Conservation (phyloP, 1,284 basidiomycete genomes). For the Moesziomyces sp. region DNA sequence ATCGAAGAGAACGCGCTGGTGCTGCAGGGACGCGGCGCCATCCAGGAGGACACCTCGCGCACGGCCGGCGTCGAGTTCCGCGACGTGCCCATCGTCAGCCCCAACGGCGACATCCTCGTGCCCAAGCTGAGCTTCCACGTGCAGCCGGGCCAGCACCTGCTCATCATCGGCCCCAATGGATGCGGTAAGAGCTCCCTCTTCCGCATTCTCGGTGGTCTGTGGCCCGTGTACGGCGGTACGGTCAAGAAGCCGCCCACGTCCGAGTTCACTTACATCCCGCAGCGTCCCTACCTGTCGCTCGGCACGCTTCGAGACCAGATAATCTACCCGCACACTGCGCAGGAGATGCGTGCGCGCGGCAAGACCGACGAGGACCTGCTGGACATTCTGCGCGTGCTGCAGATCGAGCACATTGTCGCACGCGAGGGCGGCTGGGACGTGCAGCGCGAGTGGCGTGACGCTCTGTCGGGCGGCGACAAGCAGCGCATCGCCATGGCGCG, state of each 20-base stretch:
- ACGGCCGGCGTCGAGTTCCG: conserved; percentile 83
- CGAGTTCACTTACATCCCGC: conserved; percentile 94
- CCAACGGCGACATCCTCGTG: conserved; percentile 92
- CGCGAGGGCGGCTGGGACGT: conserved; percentile 96
- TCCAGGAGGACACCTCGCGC: conserved; percentile 67
- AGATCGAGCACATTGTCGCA: conserved; percentile 88
- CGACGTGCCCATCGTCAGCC: conserved; percentile 92
- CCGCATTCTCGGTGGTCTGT: conserved; percentile 93
- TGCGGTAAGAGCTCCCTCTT: conserved; percentile 74
- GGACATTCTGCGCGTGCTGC: conserved; percentile 79
- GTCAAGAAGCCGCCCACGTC: conserved; percentile 91
- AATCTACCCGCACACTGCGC: conserved; percentile 81
- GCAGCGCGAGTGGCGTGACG: conserved; percentile 89
- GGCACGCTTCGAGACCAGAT: conserved; percentile 93
- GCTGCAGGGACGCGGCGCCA: conserved; percentile 79
- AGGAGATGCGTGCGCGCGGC: conserved; percentile 64
- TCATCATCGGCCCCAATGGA: conserved; percentile 76
- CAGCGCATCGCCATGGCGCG: conserved; percentile 93
- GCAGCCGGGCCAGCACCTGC: conserved; percentile 80
- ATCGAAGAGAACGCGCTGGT: conserved; percentile 85
- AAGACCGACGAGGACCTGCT: conserved; percentile 78
- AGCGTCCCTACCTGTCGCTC: conserved; percentile 90
- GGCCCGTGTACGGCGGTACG: conserved; percentile 94
- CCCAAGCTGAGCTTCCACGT: conserved; percentile 83
- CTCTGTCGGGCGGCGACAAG: conserved; percentile 81